Conservation (phyloP, 192 early-diverging fungal genomes). For the Backusella sp. region DNA sequence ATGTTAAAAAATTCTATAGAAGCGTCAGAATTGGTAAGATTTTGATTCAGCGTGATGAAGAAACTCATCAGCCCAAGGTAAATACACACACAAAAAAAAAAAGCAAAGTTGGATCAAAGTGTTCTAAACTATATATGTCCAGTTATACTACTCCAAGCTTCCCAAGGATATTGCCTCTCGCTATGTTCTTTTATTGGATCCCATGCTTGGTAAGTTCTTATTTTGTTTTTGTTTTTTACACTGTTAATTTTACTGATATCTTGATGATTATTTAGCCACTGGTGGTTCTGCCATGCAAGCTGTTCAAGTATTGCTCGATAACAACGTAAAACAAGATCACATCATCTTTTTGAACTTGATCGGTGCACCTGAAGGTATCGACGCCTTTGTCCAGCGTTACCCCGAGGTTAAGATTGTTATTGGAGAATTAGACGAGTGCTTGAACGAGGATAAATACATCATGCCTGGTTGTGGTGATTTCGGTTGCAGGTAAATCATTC, state of each 20-base stretch:
- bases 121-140: background rate
- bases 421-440: conserved; percentile 78
- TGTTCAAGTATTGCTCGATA: conserved; percentile 82
- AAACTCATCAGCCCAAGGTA: conserved; percentile 83
- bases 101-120: background rate
- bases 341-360: conserved; percentile 94
- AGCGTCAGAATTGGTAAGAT: conserved; percentile 95
- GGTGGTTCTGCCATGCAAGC: conserved; percentile 94
- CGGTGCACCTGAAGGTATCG: conserved; percentile 81
- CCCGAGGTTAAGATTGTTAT: conserved; percentile 86
- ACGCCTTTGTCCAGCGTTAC: conserved; percentile 65
- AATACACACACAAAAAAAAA: background rate
- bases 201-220: conserved; percentile 79
- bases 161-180: conserved; percentile 83
- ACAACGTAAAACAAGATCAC: conserved; percentile 79
- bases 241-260: background rate
- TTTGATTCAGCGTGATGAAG: conserved; percentile 93
- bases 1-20: conserved; percentile 37
- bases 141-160: conserved; percentile 91
- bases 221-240: background rate
- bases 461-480: conserved; percentile 92
- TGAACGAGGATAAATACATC: conserved; percentile 86
- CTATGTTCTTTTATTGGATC: conserved; percentile 86
- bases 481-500: conserved; percentile 72
- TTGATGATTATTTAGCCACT: conserved; percentile 59